phyloP scores from a whole-genome alignment of 768 basidiomycete genomes.

The Lactifluus pinguis region DNA sequence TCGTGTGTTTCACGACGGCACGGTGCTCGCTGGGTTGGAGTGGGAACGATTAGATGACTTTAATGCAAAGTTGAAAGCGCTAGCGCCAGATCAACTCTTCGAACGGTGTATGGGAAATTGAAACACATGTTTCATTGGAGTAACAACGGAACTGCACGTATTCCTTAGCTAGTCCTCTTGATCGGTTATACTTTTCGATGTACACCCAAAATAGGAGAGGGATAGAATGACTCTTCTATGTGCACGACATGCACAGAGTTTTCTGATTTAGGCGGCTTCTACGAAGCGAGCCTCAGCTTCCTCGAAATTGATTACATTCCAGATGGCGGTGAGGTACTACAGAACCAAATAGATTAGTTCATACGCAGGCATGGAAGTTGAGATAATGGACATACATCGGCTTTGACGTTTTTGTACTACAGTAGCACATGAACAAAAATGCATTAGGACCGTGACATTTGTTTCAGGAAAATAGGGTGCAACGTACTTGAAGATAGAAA shows the following conservation, averaged over 20 bases:
- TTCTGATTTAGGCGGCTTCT: conserved; percentile 27
- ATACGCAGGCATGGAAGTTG: background rate
- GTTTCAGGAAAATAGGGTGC: background rate
- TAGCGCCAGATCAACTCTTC: conserved; percentile 31
- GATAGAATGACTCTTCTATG: background rate
- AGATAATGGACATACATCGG: conserved; percentile 54
- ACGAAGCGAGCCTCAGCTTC: conserved; percentile 64
- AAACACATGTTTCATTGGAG: background rate
- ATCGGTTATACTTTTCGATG: background rate
- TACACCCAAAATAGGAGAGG: background rate
- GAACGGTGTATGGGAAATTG: conserved; percentile 19
- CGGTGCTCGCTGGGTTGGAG: conserved; percentile 28
- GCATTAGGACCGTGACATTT: background rate
- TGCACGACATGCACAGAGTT: background rate
- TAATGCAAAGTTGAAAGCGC: conserved; percentile 25
- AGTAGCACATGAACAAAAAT: conserved; percentile 25
- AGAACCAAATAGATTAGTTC: background rate
- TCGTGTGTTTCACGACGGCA: conserved; percentile 38
- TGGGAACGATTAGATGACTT: conserved; percentile 33
- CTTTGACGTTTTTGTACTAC: conserved; percentile 89
- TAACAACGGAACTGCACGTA: background rate
- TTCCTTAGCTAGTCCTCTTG: background rate
- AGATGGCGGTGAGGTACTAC: conserved; percentile 90
- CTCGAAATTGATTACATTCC: conserved; percentile 94
- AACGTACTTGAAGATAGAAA: conserved; percentile 12